Evolutionary conservation across 371 early-diverging fungal species (phyloP), one percentile per base, ranked within the genome.

Genomic region (Actinomortierella ambigua): DNA sequence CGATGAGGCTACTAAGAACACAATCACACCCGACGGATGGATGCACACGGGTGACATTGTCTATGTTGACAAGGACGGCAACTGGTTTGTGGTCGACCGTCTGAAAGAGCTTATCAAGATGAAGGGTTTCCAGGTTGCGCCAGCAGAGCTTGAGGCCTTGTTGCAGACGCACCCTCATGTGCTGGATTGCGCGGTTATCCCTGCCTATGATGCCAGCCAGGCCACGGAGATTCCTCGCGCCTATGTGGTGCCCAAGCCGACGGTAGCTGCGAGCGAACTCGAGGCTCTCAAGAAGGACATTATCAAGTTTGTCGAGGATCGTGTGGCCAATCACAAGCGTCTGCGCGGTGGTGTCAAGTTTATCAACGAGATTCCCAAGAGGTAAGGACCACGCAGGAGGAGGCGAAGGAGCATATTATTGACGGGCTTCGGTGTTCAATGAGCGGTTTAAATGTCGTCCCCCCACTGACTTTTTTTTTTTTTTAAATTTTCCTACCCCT

Each of bases 21-120:
- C 88, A 1, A 87, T 96, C 47, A 86, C 85, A 55, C 28, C 39
- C 0, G 83, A 84, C 50, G 93, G 92, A 13, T 96, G 88, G 81
- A 79, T 94, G 67, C 89, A 86, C 57, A 94, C 93, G 0, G 96
- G 95, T 22, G 97, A 97, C 63, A 78, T 95, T 47, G 95, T 82
- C 20, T 66, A 83, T 26, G 80, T 84, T 17, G 86, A 88, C 53
- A 65, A 78, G 20, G 65, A 87, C 24, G 87, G 86, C 9, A 60
- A 79, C 39, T 88, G 92, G 63, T 84, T 67, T 41, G 79, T 89
- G 23, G 75, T 82, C 9, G 93, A 91, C 61, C 89, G 92, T 50
- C 79, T 88, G 26, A 92, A 92, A 68, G 93, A 92, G 61, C 65
- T 92, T 18, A 91, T 92, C 59, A 91, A 91, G 63, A 87, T 80